Evolutionary conservation across 495 filamentous ascomycete genomes (phyloP).

Genomic region (Margaritispora aquatica): DNA sequence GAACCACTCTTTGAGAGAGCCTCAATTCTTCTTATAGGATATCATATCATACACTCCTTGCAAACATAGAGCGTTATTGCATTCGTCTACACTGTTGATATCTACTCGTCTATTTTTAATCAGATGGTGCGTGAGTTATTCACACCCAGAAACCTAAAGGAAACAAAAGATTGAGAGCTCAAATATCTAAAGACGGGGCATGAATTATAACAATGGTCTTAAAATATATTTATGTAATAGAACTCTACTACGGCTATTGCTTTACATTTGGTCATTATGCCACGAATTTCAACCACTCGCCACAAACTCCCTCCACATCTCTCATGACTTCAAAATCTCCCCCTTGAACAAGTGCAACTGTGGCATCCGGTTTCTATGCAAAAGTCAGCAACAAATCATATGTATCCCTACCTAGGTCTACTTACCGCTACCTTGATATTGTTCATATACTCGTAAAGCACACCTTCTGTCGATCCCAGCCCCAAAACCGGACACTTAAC

Average conservation of each 20-base stretch:
- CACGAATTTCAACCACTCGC: not conserved
- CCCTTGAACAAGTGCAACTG: not conserved
- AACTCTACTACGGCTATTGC: no score
- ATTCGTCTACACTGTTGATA: no score
- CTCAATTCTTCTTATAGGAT: not conserved
- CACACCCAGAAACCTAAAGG: no score
- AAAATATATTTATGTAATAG: no score
- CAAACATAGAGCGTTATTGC: no score
- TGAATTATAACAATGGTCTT: no score
- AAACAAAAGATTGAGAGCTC: no score
- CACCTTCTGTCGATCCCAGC: not conserved
- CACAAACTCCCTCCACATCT: not conserved
- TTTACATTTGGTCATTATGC: not conserved
- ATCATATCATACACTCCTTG: no score
- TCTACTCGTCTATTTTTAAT: no score
- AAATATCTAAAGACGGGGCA: no score
- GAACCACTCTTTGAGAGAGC: not conserved
- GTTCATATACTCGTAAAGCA: not conserved
- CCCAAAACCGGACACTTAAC: not conserved
- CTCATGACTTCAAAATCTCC: slow-evolving; percentile 1
- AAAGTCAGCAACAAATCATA: not conserved
- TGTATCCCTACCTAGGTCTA: not conserved
- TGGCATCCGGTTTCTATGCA: not conserved
- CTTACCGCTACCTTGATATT: not conserved
- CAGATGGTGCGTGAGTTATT: no score